Evolutionary conservation across 2,329 filamentous ascomycete genomes (phyloP), one percentile per base, ranked within the genome.

Genomic region (Fusarium sororula): DNA sequence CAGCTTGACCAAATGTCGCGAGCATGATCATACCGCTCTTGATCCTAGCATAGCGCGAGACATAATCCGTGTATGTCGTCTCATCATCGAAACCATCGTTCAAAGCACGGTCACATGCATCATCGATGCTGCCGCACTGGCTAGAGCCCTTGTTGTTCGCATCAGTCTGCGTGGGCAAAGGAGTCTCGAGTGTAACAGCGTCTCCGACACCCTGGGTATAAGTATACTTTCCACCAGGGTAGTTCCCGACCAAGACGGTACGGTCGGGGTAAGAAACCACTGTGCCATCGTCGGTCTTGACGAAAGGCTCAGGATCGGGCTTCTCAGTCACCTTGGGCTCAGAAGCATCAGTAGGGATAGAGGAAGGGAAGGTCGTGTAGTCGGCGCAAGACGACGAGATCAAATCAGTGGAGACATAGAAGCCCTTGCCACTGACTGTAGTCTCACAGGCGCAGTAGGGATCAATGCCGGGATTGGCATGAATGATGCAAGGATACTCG

Each of bases 131-230:
- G 1, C 60, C 51, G 17, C 73, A 74, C 18, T 72, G 55, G 20
- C 73, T 74, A 1, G 72, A 75, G 6, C 72, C 72, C 42, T 69
- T 63, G 62, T 72, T 64, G 39, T 74, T 72, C 4, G 30, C 58
- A 18, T 56, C 54, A 1, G 71, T 74, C 32, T 72, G 58, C 2
- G 60, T 66, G 8, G 63, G 63, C 8, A 66, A 13, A 10, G 60
- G 63, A 4, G 63, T 66, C 14, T 55, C 60, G 4, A 66, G 15
- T 2, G 60, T 66, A 1, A 47, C 42, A 4, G 48, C 41, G 9
- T 66, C 63, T 13, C 72, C 72, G 3, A 64, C 35, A 22, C 60
- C 63, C 8, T 41, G 37, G 2, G 71, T 70, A 11, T 53, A 39
- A 4, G 68, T 74, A 6, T 42, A 39, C n/a, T 69, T 62, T 13